Evolutionary conservation across 2,329 filamentous ascomycete species (phyloP), one percentile per base, ranked within the genome.

Genomic region (Xylariaceae sp.): DNA sequence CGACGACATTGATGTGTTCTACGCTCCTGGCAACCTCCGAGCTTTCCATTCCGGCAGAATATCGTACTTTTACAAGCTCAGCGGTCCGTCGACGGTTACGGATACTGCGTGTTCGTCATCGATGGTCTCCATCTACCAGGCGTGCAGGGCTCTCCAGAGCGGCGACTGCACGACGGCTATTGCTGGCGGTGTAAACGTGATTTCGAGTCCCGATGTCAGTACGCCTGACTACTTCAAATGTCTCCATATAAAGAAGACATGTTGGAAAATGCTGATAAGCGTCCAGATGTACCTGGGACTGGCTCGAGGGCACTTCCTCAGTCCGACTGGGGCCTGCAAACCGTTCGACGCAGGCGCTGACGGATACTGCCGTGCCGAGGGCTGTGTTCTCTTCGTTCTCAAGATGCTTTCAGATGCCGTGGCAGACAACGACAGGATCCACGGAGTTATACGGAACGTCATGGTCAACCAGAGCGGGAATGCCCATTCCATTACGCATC

Each of bases 361-460:
- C 18, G 37, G 42, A 11, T 42, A 44, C 30, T 39, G 42, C 19
- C 35, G 39, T 14, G 33, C 32, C 19, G 41, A 44, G 18, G 41
- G 41, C 12, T 35, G 29, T 17, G 38, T 31, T 3, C 13, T 40
- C 9, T 17, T 44, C 10, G 36, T 44, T 9, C 36, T 44, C 5
- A 44, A 44, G 32, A 57, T 47, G 4, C 49, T 74, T 0, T 52
- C 57, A 1, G 51, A 60, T 25, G 72, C 73, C 0, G 21, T 74
- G 0, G 44, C 47, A 4, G 69, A 72, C 21, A 60, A 61, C 0
- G 65, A 77, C 42, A 52, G 53, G 1, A 55, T 69, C 13, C 43
- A 60, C 2, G 65, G 58, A 5, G 51, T 64, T 3, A 61, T 72
- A 19, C 39, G 54, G 0, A 55, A 49, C 2, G 59, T 59, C 0